A percentile compares a stretch with the other conserved stretches of the same genome.
These are phyloP conservation scores for Medicago arabica DNA, from an alignment of 306 rosid species.

Conservation along the genomic window DNA sequence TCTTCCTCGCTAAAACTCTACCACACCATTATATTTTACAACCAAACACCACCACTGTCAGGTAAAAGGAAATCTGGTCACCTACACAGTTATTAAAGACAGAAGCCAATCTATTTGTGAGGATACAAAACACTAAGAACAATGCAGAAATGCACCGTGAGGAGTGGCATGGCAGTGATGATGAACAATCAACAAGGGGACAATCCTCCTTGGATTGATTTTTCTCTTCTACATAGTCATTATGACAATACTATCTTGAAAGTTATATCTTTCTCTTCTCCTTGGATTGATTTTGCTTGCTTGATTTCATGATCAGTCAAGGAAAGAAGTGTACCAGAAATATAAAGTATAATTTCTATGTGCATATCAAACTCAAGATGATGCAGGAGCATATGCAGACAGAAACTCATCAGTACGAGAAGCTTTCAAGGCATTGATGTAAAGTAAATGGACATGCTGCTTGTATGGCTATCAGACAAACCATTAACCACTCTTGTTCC, in stretches of 20 bases:
- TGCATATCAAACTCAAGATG: slow-evolving; percentile 1
- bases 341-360: neutral
- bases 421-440: neutral
- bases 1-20: too few species aligned
- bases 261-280: neutral
- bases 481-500: neutral
- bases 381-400: neutral
- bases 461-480: neutral
- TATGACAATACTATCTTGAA: neutral
- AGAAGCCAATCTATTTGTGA: too few species aligned
- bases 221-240: too few species aligned
- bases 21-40: too few species aligned
- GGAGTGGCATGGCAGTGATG: too few species aligned
- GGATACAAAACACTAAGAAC: too few species aligned
- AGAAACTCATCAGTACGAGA: neutral
- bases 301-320: slow-evolving; percentile 9
- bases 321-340: slow-evolving; percentile 15
- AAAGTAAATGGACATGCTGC: neutral
- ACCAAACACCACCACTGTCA: too few species aligned
- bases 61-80: too few species aligned
- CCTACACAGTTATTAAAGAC: too few species aligned
- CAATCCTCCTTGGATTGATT: neutral
- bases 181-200: too few species aligned
- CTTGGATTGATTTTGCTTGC: neutral
- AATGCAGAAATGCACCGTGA: too few species aligned